Base-by-base conservation (phyloP, 129 eudicot genomes). In the Pittosporum tobira region DNA sequence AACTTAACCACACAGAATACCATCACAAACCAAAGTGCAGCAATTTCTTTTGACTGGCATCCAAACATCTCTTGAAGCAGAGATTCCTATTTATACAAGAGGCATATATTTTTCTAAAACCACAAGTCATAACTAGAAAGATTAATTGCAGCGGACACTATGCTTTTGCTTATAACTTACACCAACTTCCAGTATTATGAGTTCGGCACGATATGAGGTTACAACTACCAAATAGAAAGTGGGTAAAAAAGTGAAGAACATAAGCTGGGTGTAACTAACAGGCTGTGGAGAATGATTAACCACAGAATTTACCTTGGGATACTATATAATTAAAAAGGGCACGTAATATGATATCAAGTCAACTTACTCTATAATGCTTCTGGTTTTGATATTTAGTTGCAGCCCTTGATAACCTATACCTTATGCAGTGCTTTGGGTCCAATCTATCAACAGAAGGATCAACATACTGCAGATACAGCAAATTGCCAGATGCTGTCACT, bases 311-410 rank as follows among this genome's bases (percentile, higher is more conserved):
- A 9, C 53, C 27, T 54, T 49, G 54, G 27, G 49, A 55, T 50
- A 69, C 26, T 15, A 56, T 38, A 43, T 38, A 3, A 1, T 4
- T 30, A 51, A 3, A 25, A 40, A 11, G 3, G 10, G 9, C 11
- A 38, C 11, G 53, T 9, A 48, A 29, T 59, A 46, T 5, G 25
- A 28, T 34, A 14, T 29, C 22, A 56, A 31, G 49, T 34, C 3
- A 20, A 60, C 79, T 40, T 86, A 90, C 98, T 75, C 94, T 83
- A 48, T 82, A 90, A 73, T 90, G 98, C 73, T 85, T 83, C 20
- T 95, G 95, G 61, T 83, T 75, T 53, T 80, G 71, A 70, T 85
- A 90, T 86, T 77, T 80, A 66, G 98, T 90, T 48, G 85, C 94
- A 71, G 78, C 71, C 70, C 97, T 77, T 46, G 85, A 71, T 63